phyloP scores from a whole-genome alignment of 1,139 yeast genomes.

The Hemisphaericaspora xylofermentans region DNA sequence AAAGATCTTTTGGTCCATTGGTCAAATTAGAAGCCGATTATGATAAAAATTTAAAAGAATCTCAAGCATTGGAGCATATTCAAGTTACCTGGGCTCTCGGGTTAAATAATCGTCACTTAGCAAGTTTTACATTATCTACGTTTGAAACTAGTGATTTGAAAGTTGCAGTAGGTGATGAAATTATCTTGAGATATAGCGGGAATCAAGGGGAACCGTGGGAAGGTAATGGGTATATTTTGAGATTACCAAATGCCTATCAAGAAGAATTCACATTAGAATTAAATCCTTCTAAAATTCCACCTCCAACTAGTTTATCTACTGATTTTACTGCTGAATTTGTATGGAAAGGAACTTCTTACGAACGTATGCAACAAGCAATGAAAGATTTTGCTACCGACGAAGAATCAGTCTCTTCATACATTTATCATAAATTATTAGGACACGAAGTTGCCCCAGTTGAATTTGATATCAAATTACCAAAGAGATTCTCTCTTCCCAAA shows the following conservation, averaged over 20 bases:
- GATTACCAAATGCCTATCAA: constrained; percentile 65
- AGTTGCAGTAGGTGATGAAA: constrained; percentile 86
- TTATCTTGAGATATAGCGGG: constrained; percentile 61
- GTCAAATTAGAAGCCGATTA: constrained; percentile 79
- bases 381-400: constrained; percentile 69
- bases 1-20: constrained; percentile 80
- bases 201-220: constrained; percentile 60
- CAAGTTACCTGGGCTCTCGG: constrained; percentile 76
- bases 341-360: constrained; percentile 85
- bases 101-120: constrained; percentile 63
- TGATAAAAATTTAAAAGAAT: constrained; percentile 72
- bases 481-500: constrained; percentile 61
- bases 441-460: constrained; percentile 69
- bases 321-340: constrained; percentile 85
- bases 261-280: constrained; percentile 79
- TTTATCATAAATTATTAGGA: constrained; percentile 81
- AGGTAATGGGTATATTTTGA: constrained; percentile 67
- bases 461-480: constrained; percentile 61
- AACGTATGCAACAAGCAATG: constrained; percentile 81
- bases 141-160: constrained; percentile 65
- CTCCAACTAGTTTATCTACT: constrained; percentile 65
- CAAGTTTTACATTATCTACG: constrained; percentile 66
- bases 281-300: constrained; percentile 36
- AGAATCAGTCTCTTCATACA: constrained; percentile 70
- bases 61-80: constrained; percentile 75